phyloP scores from a whole-genome alignment of 768 basidiomycete species.

The Leccinum ochraceum region DNA sequence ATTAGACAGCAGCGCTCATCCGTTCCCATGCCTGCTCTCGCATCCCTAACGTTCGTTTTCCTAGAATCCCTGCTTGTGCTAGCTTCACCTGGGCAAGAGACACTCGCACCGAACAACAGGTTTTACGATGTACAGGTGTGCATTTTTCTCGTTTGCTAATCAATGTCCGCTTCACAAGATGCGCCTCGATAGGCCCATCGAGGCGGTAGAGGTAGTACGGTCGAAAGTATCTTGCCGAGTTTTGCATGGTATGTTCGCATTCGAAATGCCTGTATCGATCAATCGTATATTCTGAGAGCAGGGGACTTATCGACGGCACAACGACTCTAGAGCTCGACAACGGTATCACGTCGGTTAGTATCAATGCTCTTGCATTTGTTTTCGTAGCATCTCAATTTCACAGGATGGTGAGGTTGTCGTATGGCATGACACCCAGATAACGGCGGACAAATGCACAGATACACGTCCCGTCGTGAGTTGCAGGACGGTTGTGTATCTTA shows the following conservation, averaged over 20 bases:
- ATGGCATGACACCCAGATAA: constrained; percentile 77
- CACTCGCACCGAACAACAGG: constrained; percentile 23
- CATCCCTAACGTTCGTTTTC: constrained; percentile 11
- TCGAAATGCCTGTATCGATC: constrained; percentile 11
- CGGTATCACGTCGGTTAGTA: constrained; percentile 64
- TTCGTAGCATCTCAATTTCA: constrained; percentile 8
- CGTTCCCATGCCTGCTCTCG: constrained; percentile 17
- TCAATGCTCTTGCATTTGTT: neutral
- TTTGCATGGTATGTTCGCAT: constrained; percentile 64
- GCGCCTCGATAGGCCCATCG: constrained; percentile 57
- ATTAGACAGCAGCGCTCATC: neutral
- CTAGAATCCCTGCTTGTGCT: constrained; percentile 14
- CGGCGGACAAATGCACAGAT: constrained; percentile 64
- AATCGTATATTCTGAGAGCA: constrained; percentile 28
- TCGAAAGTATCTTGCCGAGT: constrained; percentile 71
- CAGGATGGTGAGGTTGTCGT: constrained; percentile 78
- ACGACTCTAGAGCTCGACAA: constrained; percentile 81
- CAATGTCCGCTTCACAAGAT: constrained; percentile 10
- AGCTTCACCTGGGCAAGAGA: constrained; percentile 32
- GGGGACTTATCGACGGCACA: constrained; percentile 75
- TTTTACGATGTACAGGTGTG: constrained; percentile 55
- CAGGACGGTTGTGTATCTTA: neutral
- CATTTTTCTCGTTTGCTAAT: neutral
- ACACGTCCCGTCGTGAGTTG: constrained; percentile 59
- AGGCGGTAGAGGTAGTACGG: constrained; percentile 72